Conservation (phyloP, 345 rosid genomes). For the Schrenkiella parvula region DNA sequence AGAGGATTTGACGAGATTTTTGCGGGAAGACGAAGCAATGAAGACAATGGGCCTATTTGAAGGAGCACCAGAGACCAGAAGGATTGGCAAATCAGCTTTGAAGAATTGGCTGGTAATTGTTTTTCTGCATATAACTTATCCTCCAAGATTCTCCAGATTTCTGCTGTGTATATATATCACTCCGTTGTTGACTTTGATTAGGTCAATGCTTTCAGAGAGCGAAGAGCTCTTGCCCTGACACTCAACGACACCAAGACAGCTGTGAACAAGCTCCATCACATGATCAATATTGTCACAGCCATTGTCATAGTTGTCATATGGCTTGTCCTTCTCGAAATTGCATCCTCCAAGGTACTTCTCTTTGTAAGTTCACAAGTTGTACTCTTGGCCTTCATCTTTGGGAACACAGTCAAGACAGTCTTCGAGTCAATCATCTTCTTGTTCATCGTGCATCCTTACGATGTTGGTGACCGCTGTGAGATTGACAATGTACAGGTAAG, state of each 20-base stretch:
- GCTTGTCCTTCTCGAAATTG: conserved; percentile 69
- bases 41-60: conserved; percentile 70
- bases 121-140: not conserved
- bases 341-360: conserved; percentile 59
- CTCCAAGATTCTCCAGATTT: not conserved
- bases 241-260: conserved; percentile 93
- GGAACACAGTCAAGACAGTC: conserved; percentile 81
- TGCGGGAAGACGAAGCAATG: conserved; percentile 73
- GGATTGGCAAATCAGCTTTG: conserved; percentile 56
- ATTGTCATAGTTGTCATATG: conserved; percentile 51
- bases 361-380: conserved; percentile 74
- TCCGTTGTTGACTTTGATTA: conserved; percentile 37
- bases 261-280: conserved; percentile 73
- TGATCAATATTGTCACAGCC: conserved; percentile 54
- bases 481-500: conserved; percentile 72
- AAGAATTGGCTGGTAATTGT: conserved; percentile 84
- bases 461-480: conserved; percentile 95
- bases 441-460: conserved; percentile 89
- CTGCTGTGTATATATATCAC: conserved; percentile 31
- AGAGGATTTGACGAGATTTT: conserved; percentile 71
- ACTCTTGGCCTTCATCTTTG: conserved; percentile 79
- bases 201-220: conserved; percentile 87
- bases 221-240: conserved; percentile 91
- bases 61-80: conserved; percentile 54
- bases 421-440: conserved; percentile 89